Percentiles rank a stretch among this genome's conserved stretches.
These are phyloP conservation scores for Dioszegia hungarica DNA, from an alignment of 768 basidiomycete species.

Conservation along the genomic window DNA sequence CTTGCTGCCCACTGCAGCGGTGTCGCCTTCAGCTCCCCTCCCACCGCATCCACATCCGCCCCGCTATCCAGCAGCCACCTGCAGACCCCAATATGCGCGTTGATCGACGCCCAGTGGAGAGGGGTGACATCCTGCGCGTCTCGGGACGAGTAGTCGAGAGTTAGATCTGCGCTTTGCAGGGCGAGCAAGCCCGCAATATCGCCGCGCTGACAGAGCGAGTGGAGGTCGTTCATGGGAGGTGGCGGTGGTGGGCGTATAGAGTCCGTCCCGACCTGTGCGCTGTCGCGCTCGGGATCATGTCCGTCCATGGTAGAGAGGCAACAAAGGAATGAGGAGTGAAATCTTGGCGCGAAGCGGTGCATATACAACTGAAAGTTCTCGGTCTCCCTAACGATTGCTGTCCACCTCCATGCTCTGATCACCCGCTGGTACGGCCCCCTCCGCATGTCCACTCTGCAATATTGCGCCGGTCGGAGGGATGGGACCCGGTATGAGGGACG, in stretches of 20 bases:
- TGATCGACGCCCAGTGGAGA: conserved; percentile 97
- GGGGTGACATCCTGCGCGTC: conserved; percentile 91
- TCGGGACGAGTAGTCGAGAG: conserved; percentile 45
- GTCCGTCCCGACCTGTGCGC: conserved; percentile 22
- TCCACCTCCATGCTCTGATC: conserved; percentile 19
- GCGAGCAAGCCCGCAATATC: conserved; percentile 44
- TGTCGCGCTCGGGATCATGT: neutral
- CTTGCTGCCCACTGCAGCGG: conserved; percentile 96
- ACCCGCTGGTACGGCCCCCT: conserved; percentile 14
- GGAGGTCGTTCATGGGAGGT: conserved; percentile 53
- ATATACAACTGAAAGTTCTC: too few species aligned
- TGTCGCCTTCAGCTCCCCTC: conserved; percentile 89
- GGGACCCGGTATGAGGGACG: conserved; percentile 31
- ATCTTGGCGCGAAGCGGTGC: too few species aligned
- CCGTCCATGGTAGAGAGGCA: neutral
- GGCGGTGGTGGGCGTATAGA: conserved; percentile 18
- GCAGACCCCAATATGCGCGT: conserved; percentile 85
- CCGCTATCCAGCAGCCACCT: conserved; percentile 83
- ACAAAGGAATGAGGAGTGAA: too few species aligned
- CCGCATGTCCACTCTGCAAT: neutral
- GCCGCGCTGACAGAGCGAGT: conserved; percentile 81
- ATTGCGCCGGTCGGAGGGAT: conserved; percentile 7
- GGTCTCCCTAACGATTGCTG: too few species aligned
- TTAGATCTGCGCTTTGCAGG: conserved; percentile 13
- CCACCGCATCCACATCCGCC: conserved; percentile 87